Evolutionary conservation across 2,329 filamentous ascomycete genomes (phyloP), one percentile per base, ranked within the genome.

Genomic region (Trichoderma atroviride): DNA sequence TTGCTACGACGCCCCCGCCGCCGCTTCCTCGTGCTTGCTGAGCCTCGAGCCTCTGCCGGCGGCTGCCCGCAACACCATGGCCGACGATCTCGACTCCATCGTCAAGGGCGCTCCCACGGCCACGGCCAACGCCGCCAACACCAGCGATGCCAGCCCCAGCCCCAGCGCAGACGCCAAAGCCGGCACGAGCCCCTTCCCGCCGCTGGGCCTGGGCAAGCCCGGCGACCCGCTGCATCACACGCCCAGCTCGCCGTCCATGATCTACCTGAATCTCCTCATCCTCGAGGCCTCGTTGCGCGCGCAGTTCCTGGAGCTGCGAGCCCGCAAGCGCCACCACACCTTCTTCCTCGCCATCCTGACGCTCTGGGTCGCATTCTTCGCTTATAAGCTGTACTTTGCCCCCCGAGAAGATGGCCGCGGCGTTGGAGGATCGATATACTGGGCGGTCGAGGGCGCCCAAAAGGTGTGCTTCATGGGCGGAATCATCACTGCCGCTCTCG

Each of bases 221-320:
- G 82, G 83, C 77, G 93, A 96, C 78, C 93, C 93, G 33, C 87
- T 95, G 72, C 90, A 89, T 75, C 89, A 91, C 71, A 89, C 95
- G 19, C 94, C 94, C n/a, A 95, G 92, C 77, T 93, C 93, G 19
- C 94, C 94, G 57, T 93, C 93, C 67, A 96, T 97, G 84, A 97
- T 99, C 77, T 99, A 99, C 82, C 89, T 99, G 76, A 99, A 99
- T 81, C 91, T 99, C 29, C 88, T 99, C 70, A 96, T 99, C 75
- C 92, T 99, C 80, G 96, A 99, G 80, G 94, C 93, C 60, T 97
- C 94, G 5, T 85, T 99, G 43, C 93, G 96, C 73, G 91, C 93
- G 29, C 96, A 99, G 76, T 98, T 96, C 81, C 89, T 99, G 69
- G 92, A 94, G 72, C 87, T 98, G 56, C 92, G 95, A 70, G 92